Evolutionary conservation across 192 early-diverging fungal genomes (phyloP), one percentile per base, ranked within the genome.

Genomic region (Coemansia sp.): DNA sequence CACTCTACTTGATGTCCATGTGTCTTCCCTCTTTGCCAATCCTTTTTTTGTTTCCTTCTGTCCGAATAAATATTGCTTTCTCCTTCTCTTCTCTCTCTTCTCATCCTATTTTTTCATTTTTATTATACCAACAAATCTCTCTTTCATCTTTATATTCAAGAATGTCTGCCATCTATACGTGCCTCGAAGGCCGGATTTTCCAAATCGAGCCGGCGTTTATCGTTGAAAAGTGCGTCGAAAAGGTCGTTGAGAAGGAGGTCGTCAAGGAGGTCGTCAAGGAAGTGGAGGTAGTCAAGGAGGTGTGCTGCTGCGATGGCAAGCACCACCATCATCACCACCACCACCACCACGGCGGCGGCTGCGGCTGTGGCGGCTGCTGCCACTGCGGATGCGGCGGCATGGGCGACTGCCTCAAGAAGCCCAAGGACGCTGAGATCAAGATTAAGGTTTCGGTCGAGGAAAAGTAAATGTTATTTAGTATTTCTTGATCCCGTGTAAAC

Each of bases 171-270:
- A 64, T 75, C 21, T 75, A 58, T 33, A 75, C 72, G 21, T 75
- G 66, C 55, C 31, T 68, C 53, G 62, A 68, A 38, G 72, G 72
- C 35, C 72, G 72, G 18, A 46, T 75, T 7, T 75, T 75, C 62
- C 66, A 69, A 44, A 69, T 75, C 24, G 72, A 75, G 58, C 72
- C 72, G 1, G 66, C 56, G 14, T 75, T 75, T 22, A 61, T 58
- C 16, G 72, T 75, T n/a, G 72, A 75, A 38, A 75, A 75, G 54
- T 75, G 72, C 62, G 59, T 67, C 14, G 65, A 67, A 43, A 67
- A 67, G 52, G 65, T 55, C 11, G 68, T 75, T 54, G 59, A 62
- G 47, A 75, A 75, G 66, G 72, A 69, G 47, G 69, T 65, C 11
- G 50, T 61, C 47, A 66, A 73, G 45, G 65, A 67, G 33, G 63